Percentiles rank a stretch among this genome's conserved stretches.
Conservation (phyloP, 805 yeast genomes). For the Kuraishia floccosa region DNA sequence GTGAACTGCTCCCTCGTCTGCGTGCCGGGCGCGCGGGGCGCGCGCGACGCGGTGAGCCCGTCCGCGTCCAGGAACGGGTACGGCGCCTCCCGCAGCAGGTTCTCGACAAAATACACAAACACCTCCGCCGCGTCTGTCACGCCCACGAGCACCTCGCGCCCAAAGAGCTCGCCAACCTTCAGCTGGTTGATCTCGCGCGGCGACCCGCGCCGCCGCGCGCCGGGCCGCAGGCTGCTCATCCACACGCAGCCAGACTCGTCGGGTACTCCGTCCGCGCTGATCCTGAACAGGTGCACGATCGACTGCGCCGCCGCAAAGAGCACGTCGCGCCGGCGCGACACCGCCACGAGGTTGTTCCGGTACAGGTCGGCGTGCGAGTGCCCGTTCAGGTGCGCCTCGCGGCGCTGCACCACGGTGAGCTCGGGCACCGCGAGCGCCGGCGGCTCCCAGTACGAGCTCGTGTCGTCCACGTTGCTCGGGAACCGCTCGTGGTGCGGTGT, state of each 20-base stretch:
- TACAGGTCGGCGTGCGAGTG: conserved; percentile 1
- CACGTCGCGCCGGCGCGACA: not conserved
- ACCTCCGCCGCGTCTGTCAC: conserved; percentile 48
- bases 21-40: not conserved
- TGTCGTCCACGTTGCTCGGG: conserved; percentile 2
- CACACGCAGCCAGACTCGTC: not conserved
- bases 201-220: conserved; percentile 32
- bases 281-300: not conserved
- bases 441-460: too few species aligned
- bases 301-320: conserved; percentile 1
- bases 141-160: conserved; percentile 29
- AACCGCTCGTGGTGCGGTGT: not conserved
- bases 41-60: conserved; percentile 2
- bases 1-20: conserved; percentile 5
- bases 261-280: not conserved
- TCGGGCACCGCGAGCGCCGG: conserved; percentile 5
- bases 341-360: conserved; percentile 2
- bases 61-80: conserved; percentile 4
- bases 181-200: conserved; percentile 50
- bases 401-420: conserved; percentile 2
- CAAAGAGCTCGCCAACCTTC: conserved; percentile 23
- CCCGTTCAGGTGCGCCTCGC: not conserved
- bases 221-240: not conserved
- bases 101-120: conserved; percentile 22
- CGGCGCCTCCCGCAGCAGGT: conserved; percentile 14